These are phyloP conservation scores for Colletotrichum sp. DNA, from an alignment of 2,329 filamentous ascomycete species.

Conservation along the genomic window DNA sequence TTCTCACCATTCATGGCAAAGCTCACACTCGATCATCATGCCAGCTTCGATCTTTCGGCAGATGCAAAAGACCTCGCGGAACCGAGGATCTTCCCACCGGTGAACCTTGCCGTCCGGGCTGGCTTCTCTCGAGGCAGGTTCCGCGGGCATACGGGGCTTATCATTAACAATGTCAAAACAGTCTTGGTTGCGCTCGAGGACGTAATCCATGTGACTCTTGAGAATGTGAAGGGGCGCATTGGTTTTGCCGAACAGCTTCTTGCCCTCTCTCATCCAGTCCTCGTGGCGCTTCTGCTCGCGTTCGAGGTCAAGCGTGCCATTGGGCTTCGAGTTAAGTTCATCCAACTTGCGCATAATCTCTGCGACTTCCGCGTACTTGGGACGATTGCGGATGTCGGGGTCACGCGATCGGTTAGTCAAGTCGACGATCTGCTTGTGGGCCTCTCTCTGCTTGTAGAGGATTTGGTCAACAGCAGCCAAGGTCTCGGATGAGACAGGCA, in stretches of 20 bases:
- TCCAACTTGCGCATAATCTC: conserved; percentile 87
- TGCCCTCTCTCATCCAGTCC: conserved; percentile 98
- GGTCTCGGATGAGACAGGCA: conserved; percentile 85
- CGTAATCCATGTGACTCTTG: conserved; percentile 92
- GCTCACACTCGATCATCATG: conserved; percentile 99
- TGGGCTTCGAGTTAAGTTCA: conserved; percentile 90
- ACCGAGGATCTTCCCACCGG: conserved; percentile 66
- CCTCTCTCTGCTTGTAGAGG: conserved; percentile 92
- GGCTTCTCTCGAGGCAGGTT: conserved; percentile 87
- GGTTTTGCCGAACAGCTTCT: conserved; percentile 97
- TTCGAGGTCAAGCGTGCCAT: conserved; percentile 89
- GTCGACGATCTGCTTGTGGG: conserved; percentile 84
- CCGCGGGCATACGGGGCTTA: conserved; percentile 86
- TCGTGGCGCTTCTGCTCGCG: conserved; percentile 94
- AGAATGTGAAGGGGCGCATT: conserved; percentile 97
- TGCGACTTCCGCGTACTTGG: conserved; percentile 87
- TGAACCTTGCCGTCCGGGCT: conserved; percentile 57
- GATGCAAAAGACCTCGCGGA: conserved; percentile 91
- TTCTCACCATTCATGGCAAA: conserved; percentile 93
- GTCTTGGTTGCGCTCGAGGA: conserved; percentile 84
- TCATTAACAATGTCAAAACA: conserved; percentile 90
- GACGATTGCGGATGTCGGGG: conserved; percentile 77
- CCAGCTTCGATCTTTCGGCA: conserved; percentile 92
- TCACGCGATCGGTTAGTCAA: conserved; percentile 80
- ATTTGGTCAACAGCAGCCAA: conserved; percentile 87